phyloP scores from a whole-genome alignment of 2,329 filamentous ascomycete genomes.

The Colletotrichum kahawae region DNA sequence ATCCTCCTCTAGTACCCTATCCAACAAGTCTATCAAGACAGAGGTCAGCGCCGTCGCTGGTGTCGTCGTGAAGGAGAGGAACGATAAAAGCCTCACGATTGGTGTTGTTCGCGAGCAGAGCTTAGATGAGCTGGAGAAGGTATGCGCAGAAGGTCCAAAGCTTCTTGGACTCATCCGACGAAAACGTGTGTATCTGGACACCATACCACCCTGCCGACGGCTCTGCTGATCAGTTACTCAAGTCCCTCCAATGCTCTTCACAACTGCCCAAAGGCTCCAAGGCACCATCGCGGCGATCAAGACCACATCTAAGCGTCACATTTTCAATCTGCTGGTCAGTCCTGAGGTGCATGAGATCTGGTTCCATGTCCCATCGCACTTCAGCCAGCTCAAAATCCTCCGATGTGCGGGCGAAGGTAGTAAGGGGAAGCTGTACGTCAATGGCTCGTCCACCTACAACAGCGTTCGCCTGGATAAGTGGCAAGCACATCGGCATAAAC shows the following conservation, averaged over 20 bases:
- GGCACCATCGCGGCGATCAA: neutral
- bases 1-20: neutral
- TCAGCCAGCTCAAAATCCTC: neutral
- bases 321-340: neutral
- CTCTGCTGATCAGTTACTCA: neutral
- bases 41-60: neutral
- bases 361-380: slow-evolving; percentile 4
- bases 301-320: neutral
- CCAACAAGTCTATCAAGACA: neutral
- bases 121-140: neutral
- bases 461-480: neutral
- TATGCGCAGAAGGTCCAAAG: neutral
- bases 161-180: neutral
- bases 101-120: neutral
- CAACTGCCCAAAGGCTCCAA: neutral
- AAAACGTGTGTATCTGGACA: neutral
- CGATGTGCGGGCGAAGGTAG: neutral
- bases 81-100: neutral
- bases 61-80: neutral
- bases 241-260: neutral
- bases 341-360: neutral
- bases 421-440: neutral
- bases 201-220: neutral
- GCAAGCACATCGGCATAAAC: neutral
- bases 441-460: neutral